These are phyloP conservation scores for Leccinum pachyderme DNA, from an alignment of 1,284 basidiomycete species.

Conservation along the genomic window DNA sequence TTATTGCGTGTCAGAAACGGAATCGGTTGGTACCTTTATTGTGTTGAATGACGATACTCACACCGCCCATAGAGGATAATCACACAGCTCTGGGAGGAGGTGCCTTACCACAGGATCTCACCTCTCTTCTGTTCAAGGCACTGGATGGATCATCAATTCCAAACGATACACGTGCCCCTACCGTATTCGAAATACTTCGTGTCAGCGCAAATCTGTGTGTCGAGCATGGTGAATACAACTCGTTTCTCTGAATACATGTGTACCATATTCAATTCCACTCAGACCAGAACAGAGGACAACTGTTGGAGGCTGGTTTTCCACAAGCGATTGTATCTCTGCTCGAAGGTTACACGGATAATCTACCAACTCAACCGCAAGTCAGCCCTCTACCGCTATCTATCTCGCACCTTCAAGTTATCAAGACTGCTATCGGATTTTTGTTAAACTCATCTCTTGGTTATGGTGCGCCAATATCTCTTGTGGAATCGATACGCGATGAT, in stretches of 20 bases:
- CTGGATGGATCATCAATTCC: constrained; percentile 50
- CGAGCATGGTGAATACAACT: constrained; percentile 60
- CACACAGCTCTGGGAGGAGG: constrained; percentile 67
- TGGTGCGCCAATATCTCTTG: constrained; percentile 43
- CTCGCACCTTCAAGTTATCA: constrained; percentile 68
- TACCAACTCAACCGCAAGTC: constrained; percentile 41
- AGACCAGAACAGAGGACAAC: constrained; percentile 65
- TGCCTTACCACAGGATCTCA: constrained; percentile 60
- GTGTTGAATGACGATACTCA: constrained; percentile 11
- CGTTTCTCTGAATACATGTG: background rate
- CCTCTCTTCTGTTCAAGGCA: constrained; percentile 54
- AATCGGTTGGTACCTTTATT: constrained; percentile 36
- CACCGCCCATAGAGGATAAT: constrained; percentile 52
- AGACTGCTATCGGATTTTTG: constrained; percentile 77
- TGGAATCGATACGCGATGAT: constrained; percentile 1
- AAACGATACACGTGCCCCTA: constrained; percentile 41
- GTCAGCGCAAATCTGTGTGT: constrained; percentile 78
- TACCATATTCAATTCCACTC: constrained; percentile 6
- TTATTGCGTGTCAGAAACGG: constrained; percentile 54
- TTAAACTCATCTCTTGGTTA: constrained; percentile 79
- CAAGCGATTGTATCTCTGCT: constrained; percentile 64
- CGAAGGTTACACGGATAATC: constrained; percentile 62
- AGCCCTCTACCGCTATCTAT: constrained; percentile 52
- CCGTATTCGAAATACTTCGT: constrained; percentile 66
- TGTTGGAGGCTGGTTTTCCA: constrained; percentile 68